Conservation (phyloP, 129 eudicot genomes). For the Pulicaria dysenterica region DNA sequence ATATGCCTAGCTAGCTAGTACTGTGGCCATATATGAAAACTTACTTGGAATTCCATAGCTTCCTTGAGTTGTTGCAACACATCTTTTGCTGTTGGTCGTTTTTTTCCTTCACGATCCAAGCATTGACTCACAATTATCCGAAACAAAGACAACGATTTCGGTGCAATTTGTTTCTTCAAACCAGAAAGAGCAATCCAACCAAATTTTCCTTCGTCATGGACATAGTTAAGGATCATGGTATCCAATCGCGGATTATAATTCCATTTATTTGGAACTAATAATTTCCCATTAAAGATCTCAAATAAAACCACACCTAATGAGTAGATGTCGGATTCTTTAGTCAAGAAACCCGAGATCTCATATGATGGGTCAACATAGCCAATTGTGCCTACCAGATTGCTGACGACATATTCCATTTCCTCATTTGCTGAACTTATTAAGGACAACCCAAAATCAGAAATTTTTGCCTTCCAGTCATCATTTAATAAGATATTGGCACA, state of each 20-base stretch:
- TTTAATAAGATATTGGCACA: neutral
- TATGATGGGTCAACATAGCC: neutral
- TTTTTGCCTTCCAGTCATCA: neutral
- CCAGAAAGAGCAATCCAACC: neutral
- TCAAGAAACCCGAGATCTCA: neutral
- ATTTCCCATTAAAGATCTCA: neutral
- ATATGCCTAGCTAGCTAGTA: neutral
- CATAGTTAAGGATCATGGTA: neutral
- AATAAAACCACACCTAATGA: slow-evolving; percentile 8
- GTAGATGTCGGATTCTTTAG: neutral
- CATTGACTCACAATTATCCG: neutral
- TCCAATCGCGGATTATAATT: neutral
- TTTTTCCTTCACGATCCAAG: neutral
- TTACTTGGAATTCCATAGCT: neutral
- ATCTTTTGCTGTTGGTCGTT: neutral
- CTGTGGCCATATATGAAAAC: neutral
- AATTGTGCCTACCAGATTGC: neutral
- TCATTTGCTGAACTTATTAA: neutral
- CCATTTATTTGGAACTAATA: neutral
- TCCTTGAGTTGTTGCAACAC: neutral
- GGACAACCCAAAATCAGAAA: neutral
- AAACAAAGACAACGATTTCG: neutral
- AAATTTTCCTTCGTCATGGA: neutral
- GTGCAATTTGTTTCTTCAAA: neutral
- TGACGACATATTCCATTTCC: neutral